phyloP scores from a whole-genome alignment of 169 alveolate genomes.

The Babesia sp. region DNA sequence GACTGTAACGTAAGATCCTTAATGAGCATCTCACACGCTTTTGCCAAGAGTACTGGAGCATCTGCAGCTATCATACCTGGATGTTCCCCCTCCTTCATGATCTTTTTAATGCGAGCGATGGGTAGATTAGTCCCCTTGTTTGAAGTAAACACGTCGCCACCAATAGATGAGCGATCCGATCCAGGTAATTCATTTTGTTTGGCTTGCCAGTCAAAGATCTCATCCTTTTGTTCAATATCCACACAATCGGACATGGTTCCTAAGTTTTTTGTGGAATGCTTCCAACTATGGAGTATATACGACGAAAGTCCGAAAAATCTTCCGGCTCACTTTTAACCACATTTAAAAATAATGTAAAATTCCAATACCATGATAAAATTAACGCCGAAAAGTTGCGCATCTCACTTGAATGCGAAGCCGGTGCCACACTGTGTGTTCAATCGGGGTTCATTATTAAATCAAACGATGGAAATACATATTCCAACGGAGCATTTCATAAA shows the following conservation, averaged over 20 bases:
- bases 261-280: background rate
- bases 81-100: conserved; percentile 95
- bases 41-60: conserved; percentile 93
- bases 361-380: background rate
- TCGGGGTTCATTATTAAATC: conserved; percentile 82
- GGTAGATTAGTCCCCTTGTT: conserved; percentile 82
- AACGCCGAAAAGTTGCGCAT: background rate
- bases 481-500: no score
- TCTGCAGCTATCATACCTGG: conserved; percentile 94
- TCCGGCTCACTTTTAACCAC: background rate
- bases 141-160: conserved; percentile 75
- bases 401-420: conserved; percentile 1
- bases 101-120: conserved; percentile 92
- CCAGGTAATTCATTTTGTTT: conserved; percentile 91
- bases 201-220: conserved; percentile 91
- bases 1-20: conserved; percentile 92
- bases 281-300: background rate
- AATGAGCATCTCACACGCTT: conserved; percentile 95
- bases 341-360: no score
- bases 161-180: conserved; percentile 90
- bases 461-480: conserved; percentile 4
- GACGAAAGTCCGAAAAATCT: conserved; percentile 18
- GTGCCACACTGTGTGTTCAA: conserved; percentile 5
- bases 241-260: conserved; percentile 89
- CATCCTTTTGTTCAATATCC: conserved; percentile 93